phyloP scores from a whole-genome alignment of 768 basidiomycete genomes.

The Wakefieldia striispora region DNA sequence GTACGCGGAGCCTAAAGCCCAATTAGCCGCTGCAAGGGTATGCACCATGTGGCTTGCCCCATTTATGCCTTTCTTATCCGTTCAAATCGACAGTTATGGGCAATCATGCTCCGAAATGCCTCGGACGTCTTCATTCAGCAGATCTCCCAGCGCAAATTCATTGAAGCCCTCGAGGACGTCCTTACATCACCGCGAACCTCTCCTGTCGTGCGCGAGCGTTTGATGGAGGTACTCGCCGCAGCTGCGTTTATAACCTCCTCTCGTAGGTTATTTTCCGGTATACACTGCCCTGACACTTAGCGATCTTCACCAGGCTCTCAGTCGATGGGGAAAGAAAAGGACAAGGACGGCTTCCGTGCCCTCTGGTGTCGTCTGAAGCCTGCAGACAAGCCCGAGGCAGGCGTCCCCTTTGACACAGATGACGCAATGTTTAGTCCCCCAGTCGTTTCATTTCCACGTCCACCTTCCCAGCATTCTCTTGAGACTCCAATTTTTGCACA shows the following conservation, averaged over 20 bases:
- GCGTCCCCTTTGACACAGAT: constrained; percentile 73
- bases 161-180: constrained; percentile 76
- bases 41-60: constrained; percentile 22
- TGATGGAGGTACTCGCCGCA: constrained; percentile 80
- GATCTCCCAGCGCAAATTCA: constrained; percentile 71
- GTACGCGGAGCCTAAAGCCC: constrained; percentile 72
- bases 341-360: constrained; percentile 57
- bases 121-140: constrained; percentile 69
- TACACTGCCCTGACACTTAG: background rate
- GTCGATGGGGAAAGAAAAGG: constrained; percentile 26
- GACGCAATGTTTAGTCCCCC: constrained; percentile 81
- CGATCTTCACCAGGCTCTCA: constrained; percentile 17
- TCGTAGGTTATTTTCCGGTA: constrained; percentile 13
- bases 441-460: constrained; percentile 34
- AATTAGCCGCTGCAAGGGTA: constrained; percentile 75
- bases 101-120: constrained; percentile 84
- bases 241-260: constrained; percentile 55
- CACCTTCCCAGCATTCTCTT: constrained; percentile 27
- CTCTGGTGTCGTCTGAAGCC: constrained; percentile 84
- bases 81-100: constrained; percentile 62
- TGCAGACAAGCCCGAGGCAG: constrained; percentile 78
- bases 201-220: constrained; percentile 77
- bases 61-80: constrained; percentile 1
- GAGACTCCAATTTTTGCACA: constrained; percentile 39
- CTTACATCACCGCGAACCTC: constrained; percentile 59